Base-by-base conservation (phyloP, 352 stramenopile genomes). In the Phytophthora colocasiae region DNA sequence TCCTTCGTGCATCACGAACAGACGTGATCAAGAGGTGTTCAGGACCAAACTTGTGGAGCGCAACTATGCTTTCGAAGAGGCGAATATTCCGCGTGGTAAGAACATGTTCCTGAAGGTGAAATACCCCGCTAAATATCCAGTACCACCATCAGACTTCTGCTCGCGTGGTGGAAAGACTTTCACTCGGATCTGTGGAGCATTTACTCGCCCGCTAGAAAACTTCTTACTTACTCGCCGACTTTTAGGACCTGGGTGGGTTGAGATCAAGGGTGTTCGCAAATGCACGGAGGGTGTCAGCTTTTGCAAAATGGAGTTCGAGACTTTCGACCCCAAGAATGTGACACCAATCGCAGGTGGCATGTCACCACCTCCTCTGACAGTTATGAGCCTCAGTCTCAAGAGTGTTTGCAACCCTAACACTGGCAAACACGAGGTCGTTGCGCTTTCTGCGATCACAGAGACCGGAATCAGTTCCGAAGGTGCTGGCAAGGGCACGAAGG, bases 41-140 rank as follows among this genome's bases (percentile, higher is more conserved):
- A 88, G 85, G 52, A 98, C 92, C 31, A 99, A 99, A 72, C 81
- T 96, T 19, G 97, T 99, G 15, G 85, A 92, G 39, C 93, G 97
- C 34, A 95, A 98, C 46, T 99, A 99, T 71, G 97, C 97, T 0
- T 99, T 99, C 72, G 97, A 99, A 39, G 87, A 98, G 49, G 79
- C 88, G 0, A 89, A 96, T 59, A 97, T 99, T 55, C 98, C 98
- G 4, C 85, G 97, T 12, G 92, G 97, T 11, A 92, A 92, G 66
- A 98, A 98, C 27, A 63, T 98, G 58, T 99, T 98, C 64, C 63
- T 99, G 26, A 99, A 99, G 77, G 93, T 99, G 38, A 95, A 98
- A 39, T 99, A 99, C 75, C 84, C 94, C 26, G 95, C 93, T 6
- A 95, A 95, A 63, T 98, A 98, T 73, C 86, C 91, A 6, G 74